Evolutionary conservation across 768 basidiomycete species (phyloP), one percentile per base, ranked within the genome.

Genomic region (Calvatia gigantea): DNA sequence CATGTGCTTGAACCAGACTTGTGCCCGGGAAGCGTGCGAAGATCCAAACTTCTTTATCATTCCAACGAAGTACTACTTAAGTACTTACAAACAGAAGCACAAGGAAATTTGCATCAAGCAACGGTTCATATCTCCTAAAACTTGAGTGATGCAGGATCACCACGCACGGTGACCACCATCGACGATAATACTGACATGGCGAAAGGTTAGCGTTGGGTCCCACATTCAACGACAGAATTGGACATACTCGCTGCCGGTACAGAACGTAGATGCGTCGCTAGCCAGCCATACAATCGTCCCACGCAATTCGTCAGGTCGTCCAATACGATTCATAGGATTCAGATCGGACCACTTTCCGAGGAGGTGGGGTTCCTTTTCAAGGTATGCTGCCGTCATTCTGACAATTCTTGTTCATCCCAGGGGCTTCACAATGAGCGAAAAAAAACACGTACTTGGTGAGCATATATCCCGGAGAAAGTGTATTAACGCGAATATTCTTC

Each of bases 401-500:
- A 45, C 19, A 12, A 32, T 6, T 6, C 11, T n/a, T n/a, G 11
- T 12, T n/a, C 19, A 23, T 28, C 14, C 17, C 3, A 19, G 21
- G 4, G 25, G 17, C 19, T 19, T 42, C 41, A 42, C 19, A 17
- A 12, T 14, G 12, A 27, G 25, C 12, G n/a, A 28, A 6, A 11
- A n/a, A 23, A 15, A 32, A 51, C 41, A 64, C 68, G 56, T 39
- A 84, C 84, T 73, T 73, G 1, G 86, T 89, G 62, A 83, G 83
- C 31, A 88, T 85, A 62, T 87, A 81, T n/a, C 89, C 88, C 0
- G 87, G 88, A 50, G 84, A 86, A 54, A 91, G 71, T 3, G 79
- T 71, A 65, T 91, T 91, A 56, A 89, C 87, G 2, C 88, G 75
- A 46, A 91, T 89, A 2, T 73, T 69, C 60, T 83, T 72, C 17